Evolutionary conservation across 139 green algal genomes (phyloP).

Genomic region (Chlamydomonas applanata): DNA sequence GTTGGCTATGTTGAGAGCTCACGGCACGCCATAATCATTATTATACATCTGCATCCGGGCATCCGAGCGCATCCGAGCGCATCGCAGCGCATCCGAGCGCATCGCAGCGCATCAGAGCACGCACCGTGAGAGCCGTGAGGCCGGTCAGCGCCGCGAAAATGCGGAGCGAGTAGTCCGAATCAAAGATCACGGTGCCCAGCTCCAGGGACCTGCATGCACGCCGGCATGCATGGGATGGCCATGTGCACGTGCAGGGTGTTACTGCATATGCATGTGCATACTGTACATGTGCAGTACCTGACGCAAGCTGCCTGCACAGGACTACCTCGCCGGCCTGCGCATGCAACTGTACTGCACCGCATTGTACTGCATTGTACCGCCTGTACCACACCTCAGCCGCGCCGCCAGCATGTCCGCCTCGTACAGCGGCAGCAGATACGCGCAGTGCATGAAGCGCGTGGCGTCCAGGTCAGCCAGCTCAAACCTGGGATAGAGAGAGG

Average conservation of each 20-base stretch:
- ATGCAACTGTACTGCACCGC: too few relatives aligned
- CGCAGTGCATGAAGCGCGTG: constrained; percentile 24
- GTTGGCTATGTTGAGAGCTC: not conserved
- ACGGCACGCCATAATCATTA: not conserved
- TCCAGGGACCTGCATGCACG: constrained; percentile 13
- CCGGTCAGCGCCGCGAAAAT: constrained; percentile 8
- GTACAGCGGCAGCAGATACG: constrained; percentile 24
- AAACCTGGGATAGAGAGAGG: not conserved
- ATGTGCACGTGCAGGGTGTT: not conserved
- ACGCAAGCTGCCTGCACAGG: too few relatives aligned
- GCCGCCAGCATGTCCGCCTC: not conserved
- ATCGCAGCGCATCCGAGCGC: too few relatives aligned
- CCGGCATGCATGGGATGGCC: not conserved
- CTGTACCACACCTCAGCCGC: not conserved
- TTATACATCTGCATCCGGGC: too few relatives aligned
- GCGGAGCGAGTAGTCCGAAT: constrained; percentile 18
- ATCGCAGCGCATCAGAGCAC: too few relatives aligned
- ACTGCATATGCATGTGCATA: too few relatives aligned
- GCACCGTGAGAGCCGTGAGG: constrained; percentile 17
- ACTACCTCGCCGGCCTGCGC: too few relatives aligned
- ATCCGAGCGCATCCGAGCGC: too few relatives aligned
- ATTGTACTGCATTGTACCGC: too few relatives aligned
- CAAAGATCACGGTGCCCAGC: constrained; percentile 19
- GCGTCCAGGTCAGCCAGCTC: constrained; percentile 3
- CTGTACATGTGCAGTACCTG: too few relatives aligned